Conservation (phyloP, 2,329 filamentous ascomycete genomes). For the Tolypocladium pustulatum region DNA sequence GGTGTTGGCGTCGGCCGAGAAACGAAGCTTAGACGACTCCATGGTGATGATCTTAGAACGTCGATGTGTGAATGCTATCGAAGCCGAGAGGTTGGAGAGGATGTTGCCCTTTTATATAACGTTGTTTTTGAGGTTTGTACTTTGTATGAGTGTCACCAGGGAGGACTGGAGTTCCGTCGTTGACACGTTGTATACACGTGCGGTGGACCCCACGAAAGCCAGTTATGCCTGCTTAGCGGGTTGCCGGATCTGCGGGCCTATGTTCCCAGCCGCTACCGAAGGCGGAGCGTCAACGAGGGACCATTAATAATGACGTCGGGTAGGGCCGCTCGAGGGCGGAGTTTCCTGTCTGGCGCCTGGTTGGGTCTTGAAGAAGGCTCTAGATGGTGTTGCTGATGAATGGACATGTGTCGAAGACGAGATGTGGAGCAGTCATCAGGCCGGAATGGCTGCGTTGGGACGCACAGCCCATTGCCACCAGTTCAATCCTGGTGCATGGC, state of each 20-base stretch:
- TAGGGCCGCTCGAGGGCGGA: background rate
- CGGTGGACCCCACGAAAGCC: too few relatives aligned
- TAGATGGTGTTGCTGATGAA: background rate
- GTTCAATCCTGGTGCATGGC: too few relatives aligned
- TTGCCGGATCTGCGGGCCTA: background rate
- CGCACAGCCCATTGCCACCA: too few relatives aligned
- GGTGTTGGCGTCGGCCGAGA: constrained; percentile 49
- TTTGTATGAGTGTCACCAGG: background rate
- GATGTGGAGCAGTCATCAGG: too few relatives aligned
- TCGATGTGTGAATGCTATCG: background rate
- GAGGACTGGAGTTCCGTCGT: background rate
- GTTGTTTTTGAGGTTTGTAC: too few relatives aligned
- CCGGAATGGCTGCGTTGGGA: too few relatives aligned
- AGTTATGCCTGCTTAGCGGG: background rate
- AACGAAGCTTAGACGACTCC: constrained; percentile 27
- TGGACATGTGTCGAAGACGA: too few relatives aligned
- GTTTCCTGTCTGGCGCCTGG: background rate
- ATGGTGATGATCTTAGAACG: background rate
- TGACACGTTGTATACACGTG: background rate
- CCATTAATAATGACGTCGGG: background rate
- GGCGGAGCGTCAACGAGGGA: background rate
- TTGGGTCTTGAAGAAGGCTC: background rate
- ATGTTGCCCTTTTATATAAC: background rate
- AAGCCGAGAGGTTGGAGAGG: background rate
- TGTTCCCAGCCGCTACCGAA: background rate